A percentile compares a stretch with the other conserved stretches of the same genome.
Conservation (phyloP, 106 monocot genomes). For the Dioscorea alata region DNA sequence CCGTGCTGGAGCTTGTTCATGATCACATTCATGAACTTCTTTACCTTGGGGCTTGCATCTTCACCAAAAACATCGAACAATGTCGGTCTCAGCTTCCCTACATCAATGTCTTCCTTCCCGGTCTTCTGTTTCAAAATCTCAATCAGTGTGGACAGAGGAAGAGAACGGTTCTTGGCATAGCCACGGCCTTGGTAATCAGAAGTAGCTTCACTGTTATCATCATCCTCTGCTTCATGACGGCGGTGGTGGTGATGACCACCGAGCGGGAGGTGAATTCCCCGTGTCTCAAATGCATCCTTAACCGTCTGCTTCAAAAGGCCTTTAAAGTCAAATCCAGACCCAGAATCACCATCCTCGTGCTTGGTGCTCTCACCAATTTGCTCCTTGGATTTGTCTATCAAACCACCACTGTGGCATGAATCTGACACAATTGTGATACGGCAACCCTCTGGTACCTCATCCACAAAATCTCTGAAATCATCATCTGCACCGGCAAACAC, state of each 20-base stretch:
- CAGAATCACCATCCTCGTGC: not conserved
- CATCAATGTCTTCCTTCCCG: constrained; percentile 79
- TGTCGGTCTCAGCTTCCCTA: constrained; percentile 76
- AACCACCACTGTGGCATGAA: constrained; percentile 96
- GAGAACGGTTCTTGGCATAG: constrained; percentile 50
- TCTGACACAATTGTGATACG: constrained; percentile 85
- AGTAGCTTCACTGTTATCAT: constrained; percentile 7
- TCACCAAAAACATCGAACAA: constrained; percentile 87
- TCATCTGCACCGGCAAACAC: constrained; percentile 48
- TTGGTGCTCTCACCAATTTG: constrained; percentile 92
- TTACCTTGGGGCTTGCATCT: constrained; percentile 89
- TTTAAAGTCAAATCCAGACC: constrained; percentile 17
- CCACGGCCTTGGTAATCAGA: not conserved
- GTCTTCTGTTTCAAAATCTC: constrained; percentile 90
- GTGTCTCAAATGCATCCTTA: constrained; percentile 40
- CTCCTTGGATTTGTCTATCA: constrained; percentile 77
- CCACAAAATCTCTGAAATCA: constrained; percentile 75
- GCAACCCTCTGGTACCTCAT: constrained; percentile 55
- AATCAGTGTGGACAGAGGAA: constrained; percentile 76
- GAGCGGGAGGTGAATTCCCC: constrained; percentile 54
- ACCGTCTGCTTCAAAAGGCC: constrained; percentile 38
- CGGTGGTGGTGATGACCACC: constrained; percentile 9
- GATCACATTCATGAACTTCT: constrained; percentile 95
- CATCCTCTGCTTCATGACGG: constrained; percentile 6
- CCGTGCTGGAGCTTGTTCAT: constrained; percentile 48